These are phyloP conservation scores for Dothideomycetidae sp. DNA, from an alignment of 2,329 filamentous ascomycete species.

Conservation along the genomic window DNA sequence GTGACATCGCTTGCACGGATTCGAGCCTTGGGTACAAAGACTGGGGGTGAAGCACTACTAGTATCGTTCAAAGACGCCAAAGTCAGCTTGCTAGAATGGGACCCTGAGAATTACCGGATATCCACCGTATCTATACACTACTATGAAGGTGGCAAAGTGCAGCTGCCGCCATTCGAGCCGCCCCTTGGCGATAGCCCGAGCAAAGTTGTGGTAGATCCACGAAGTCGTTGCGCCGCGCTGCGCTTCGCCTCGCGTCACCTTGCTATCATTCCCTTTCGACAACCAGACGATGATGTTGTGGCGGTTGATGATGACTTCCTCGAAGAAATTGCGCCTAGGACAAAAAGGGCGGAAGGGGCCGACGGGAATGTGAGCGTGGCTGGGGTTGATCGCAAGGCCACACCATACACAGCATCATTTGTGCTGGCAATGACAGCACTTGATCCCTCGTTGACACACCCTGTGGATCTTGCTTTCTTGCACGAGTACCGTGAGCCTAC, in stretches of 20 bases:
- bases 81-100: slow-evolving; percentile 87
- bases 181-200: slow-evolving; percentile 63
- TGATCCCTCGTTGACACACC: slow-evolving; percentile 74
- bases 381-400: slow-evolving; percentile 23
- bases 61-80: slow-evolving; percentile 83
- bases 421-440: slow-evolving; percentile 80
- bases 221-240: slow-evolving; percentile 82
- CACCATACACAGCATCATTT: slow-evolving; percentile 81
- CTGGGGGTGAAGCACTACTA: slow-evolving; percentile 70
- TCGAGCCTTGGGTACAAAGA: slow-evolving; percentile 56
- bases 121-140: slow-evolving; percentile 91
- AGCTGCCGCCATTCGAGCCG: slow-evolving; percentile 67
- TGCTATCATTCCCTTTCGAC: slow-evolving; percentile 85
- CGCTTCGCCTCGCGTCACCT: slow-evolving; percentile 82
- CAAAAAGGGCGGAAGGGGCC: slow-evolving; percentile 21
- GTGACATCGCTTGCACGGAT: slow-evolving; percentile 71
- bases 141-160: slow-evolving; percentile 87
- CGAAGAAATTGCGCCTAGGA: slow-evolving; percentile 37
- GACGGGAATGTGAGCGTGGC: slow-evolving; percentile 15
- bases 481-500: slow-evolving; percentile 97
- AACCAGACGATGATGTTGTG: slow-evolving; percentile 63
- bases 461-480: slow-evolving; percentile 81
- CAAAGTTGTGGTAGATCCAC: slow-evolving; percentile 75
- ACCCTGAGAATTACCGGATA: slow-evolving; percentile 63
- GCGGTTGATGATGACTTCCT: slow-evolving; percentile 79